Base-by-base conservation (phyloP, 192 early-diverging fungal species). In the Coemansia sp. region DNA sequence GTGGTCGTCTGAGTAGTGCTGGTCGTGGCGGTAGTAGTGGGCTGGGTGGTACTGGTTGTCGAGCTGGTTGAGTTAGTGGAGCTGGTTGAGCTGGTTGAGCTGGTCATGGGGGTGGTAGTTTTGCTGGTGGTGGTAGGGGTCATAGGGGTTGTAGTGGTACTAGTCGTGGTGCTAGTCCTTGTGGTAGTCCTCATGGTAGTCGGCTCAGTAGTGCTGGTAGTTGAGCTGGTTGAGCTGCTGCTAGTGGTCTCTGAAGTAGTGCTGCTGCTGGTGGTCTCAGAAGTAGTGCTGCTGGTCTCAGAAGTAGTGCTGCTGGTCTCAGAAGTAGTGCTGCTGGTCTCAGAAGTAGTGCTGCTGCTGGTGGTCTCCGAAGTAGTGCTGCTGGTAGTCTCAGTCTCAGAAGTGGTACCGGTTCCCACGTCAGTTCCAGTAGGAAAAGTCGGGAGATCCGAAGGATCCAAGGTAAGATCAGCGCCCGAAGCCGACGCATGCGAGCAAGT, bases 1-100 rank as follows among this genome's bases (percentile, higher is more conserved):
- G 61, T 58, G 38, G 53, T 32, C 17, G 69, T 57, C n/a, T 34
- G 57, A 6, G 70, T 58, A 35, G 70, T 64, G 7, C 53, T 71
- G 7, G 70, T 59, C 12, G 20, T 15, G 9, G 36, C 65, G 17
- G 65, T 12, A 12, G 51, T 56, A 53, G 53, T 38, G 12, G 36
- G 36, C 14, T 51, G 35, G 1, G 65, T 66, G 2, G 65, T 66
- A 2, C 33, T 56, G 11, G 9, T 20, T 6, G 56, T 38, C 32
- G 55, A 4, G 9, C 32, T 39, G 20, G 35, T 55, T 7, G 66
- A 52, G 51, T 17, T 52, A 52, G 51, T 52, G 6, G 51, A 52
- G 51, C 17, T 52, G 14, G 51, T 52, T 52, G 51, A 52, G 14
- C 51, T 53, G 8, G 62, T 35, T 41, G 54, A 28, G 20, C 17